Evolutionary conservation across 345 rosid species (phyloP), one percentile per base, ranked within the genome.

Genomic region (Draba incana): DNA sequence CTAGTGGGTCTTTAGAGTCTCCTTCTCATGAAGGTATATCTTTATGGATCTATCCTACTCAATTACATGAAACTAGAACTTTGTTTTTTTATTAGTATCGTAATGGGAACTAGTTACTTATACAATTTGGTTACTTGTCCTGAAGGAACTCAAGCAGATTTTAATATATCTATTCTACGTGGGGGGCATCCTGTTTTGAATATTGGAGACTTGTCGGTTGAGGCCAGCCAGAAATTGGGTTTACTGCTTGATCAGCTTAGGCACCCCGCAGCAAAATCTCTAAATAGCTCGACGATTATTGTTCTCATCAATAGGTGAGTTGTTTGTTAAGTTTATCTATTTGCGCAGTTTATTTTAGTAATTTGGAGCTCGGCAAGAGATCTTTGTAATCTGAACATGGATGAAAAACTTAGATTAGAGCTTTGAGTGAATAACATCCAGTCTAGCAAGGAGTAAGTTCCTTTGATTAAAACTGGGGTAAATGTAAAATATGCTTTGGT

Each of bases 211-310:
- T 79, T 94, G 71, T 88, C 99, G 24, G 72, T 85, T 70, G 99
- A 94, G 82, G 99, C 98, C 57, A 86, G 92, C 79, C 84, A 82
- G 76, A 84, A 73, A 62, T 75, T 94, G 84, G 88, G 80, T 68
- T 82, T 78, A 65, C 75, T 94, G 89, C 96, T 94, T 73, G 99
- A 94, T 84, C 97, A 84, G 81, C 96, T 94, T 69, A 83, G 99
- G 77, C 78, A 70, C 52, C 99, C 98, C 33, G 79, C 86, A 24
- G 92, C 90, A 57, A 91, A 82, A 66, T 84, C 92, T 74, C 85
- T 89, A 50, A 82, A 87, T 74, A 83, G 82, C 73, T 75, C 84
- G 39, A 85, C 83, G 24, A 78, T 85, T 66, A 69, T 89, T 47
- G 92, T 91, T 81, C 88, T 87, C 66, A 81, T 91, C 78, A 87